Percentiles rank a stretch among this genome's conserved stretches.
Evolutionary conservation across 192 early-diverging fungal genomes (phyloP).

Genomic region (Coemansia sp.): DNA sequence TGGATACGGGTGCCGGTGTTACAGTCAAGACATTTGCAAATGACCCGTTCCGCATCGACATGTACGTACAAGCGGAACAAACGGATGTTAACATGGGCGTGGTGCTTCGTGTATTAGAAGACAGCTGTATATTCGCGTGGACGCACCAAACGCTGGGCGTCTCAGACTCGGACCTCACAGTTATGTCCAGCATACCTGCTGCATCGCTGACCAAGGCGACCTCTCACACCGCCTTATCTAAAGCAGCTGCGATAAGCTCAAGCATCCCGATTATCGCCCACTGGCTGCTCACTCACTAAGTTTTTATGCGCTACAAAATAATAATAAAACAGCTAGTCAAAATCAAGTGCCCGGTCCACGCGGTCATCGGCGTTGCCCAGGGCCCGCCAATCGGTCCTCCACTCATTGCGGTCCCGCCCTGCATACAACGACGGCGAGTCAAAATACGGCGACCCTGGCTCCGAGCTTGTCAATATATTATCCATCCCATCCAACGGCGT

Average conservation of each 20-base stretch:
- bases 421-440: constrained; percentile 47
- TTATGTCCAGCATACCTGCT: constrained; percentile 12
- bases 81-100: constrained; percentile 12
- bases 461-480: constrained; percentile 20
- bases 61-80: constrained; percentile 6
- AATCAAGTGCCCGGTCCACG: constrained; percentile 47
- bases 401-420: constrained; percentile 24
- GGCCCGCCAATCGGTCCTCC: constrained; percentile 44
- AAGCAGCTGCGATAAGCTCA: constrained; percentile 28
- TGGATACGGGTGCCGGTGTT: background rate
- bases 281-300: constrained; percentile 22
- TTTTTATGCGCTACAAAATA: too few species aligned
- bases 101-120: constrained; percentile 25
- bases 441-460: constrained; percentile 37
- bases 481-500: constrained; percentile 19
- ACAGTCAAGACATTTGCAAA: constrained; percentile 29
- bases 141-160: constrained; percentile 26
- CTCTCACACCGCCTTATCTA: constrained; percentile 23
- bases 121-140: constrained; percentile 26
- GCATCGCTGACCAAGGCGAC: constrained; percentile 2
- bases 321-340: constrained; percentile 20
- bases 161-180: constrained; percentile 5
- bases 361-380: constrained; percentile 47
- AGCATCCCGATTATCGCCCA: constrained; percentile 33
- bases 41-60: constrained; percentile 51